Evolutionary conservation across 2,329 filamentous ascomycete genomes (phyloP).

Genomic region (Cercospora nicotianae): DNA sequence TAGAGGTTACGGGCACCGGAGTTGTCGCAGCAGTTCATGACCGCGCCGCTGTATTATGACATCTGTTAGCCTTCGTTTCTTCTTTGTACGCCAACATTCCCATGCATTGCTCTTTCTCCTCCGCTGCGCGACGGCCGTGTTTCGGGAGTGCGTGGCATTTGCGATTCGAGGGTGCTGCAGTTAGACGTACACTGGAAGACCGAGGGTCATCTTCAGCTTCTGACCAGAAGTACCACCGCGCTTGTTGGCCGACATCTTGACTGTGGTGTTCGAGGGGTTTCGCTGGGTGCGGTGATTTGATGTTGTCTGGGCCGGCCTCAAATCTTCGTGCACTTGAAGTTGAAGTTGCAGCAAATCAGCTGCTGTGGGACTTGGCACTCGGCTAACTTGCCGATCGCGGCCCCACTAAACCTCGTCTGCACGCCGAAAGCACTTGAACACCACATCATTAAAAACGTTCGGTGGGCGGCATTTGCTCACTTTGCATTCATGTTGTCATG

Average conservation of each 20-base stretch:
- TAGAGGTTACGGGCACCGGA: conserved; percentile 95
- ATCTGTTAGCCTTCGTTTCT: conserved; percentile 16
- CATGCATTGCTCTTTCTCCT: conserved; percentile 7
- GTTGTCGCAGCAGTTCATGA: conserved; percentile 99
- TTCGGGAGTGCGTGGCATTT: not conserved
- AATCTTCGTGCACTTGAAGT: conserved; percentile 5
- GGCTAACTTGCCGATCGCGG: not conserved
- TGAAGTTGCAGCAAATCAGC: conserved; percentile 1
- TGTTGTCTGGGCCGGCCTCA: conserved; percentile 7
- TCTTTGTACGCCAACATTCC: not conserved
- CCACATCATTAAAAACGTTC: not conserved
- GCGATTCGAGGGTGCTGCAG: conserved; percentile 25
- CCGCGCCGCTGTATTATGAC: conserved; percentile 71
- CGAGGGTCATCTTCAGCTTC: conserved; percentile 99
- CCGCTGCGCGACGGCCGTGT: not conserved
- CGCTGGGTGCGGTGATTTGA: conserved; percentile 19
- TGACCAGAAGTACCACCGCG: conserved; percentile 92
- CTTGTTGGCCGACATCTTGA: conserved; percentile 22
- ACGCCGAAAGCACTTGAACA: not conserved
- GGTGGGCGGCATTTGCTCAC: not conserved
- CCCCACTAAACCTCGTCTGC: not conserved
- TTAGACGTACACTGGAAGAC: conserved; percentile 93
- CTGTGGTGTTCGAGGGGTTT: conserved; percentile 11
- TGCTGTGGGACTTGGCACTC: conserved; percentile 4
- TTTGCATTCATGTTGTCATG: not conserved